These are phyloP conservation scores for Trametes punicea DNA, from an alignment of 768 basidiomycete species.

Conservation along the genomic window DNA sequence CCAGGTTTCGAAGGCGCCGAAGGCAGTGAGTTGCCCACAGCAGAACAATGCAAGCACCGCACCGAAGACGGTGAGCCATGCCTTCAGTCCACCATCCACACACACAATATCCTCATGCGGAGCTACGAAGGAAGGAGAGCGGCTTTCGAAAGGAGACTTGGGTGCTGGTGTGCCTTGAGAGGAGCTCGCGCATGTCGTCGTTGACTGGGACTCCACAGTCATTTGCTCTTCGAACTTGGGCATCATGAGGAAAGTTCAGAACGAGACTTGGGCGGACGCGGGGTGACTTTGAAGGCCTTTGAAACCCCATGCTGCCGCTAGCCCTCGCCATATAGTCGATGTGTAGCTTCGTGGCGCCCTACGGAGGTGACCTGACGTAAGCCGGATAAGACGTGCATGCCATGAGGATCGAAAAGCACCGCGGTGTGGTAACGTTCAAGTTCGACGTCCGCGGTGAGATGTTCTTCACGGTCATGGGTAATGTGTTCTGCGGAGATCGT, in stretches of 20 bases:
- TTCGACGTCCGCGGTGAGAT: neutral
- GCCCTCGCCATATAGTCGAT: neutral
- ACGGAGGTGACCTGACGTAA: neutral
- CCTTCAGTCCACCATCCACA: conserved; percentile 30
- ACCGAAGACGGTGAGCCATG: conserved; percentile 53
- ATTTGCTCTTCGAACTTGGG: neutral
- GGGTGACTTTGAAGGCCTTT: neutral
- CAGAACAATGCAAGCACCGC: conserved; percentile 62
- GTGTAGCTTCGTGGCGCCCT: neutral
- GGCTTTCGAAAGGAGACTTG: neutral
- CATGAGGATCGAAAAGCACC: neutral
- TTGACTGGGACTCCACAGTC: neutral
- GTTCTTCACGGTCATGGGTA: too few species aligned
- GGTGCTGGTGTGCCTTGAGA: neutral
- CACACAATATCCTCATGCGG: conserved; percentile 6
- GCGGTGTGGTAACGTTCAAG: neutral
- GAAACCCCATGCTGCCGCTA: neutral
- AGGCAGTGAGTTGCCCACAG: conserved; percentile 27
- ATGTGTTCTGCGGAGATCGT: too few species aligned
- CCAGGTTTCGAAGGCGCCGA: conserved; percentile 17
- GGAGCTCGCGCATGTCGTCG: neutral
- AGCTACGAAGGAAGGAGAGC: neutral
- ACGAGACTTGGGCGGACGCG: neutral
- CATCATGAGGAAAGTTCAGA: neutral
- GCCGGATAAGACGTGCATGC: neutral